These are phyloP conservation scores for Coelastrella sp. DNA, from an alignment of 139 green algal genomes.

Conservation along the genomic window DNA sequence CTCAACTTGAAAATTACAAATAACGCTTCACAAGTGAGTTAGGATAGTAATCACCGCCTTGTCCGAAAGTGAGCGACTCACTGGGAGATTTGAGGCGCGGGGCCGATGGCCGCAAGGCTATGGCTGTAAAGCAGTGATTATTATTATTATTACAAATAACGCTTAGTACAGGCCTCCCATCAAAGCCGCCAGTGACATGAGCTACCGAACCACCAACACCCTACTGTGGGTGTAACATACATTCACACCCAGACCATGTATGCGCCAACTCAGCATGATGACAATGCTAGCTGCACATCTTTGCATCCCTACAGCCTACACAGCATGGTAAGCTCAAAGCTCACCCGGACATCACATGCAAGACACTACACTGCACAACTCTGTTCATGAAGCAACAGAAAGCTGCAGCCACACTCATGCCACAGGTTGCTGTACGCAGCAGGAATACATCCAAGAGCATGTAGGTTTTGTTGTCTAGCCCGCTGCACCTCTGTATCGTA, in stretches of 20 bases:
- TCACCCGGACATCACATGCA: too few relatives aligned
- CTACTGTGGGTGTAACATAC: background rate
- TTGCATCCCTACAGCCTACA: background rate
- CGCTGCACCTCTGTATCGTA: background rate
- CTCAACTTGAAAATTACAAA: too few relatives aligned
- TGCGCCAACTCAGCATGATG: background rate
- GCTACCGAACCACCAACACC: background rate
- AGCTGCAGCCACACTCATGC: background rate
- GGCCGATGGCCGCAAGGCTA: too few relatives aligned
- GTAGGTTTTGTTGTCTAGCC: too few relatives aligned
- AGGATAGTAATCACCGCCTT: too few relatives aligned
- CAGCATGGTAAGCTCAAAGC: background rate
- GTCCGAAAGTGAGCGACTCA: too few relatives aligned
- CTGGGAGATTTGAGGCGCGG: too few relatives aligned
- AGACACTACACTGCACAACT: background rate
- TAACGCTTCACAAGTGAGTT: too few relatives aligned
- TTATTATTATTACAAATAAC: too few relatives aligned
- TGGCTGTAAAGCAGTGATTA: too few relatives aligned
- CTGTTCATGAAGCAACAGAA: background rate
- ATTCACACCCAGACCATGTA: background rate
- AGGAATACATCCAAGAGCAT: background rate
- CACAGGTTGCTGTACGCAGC: background rate
- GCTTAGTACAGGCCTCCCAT: background rate
- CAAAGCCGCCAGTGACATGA: background rate
- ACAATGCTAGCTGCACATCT: background rate